These are phyloP conservation scores for Staphylotrichum tortipilum DNA, from an alignment of 495 filamentous ascomycete genomes.

Conservation along the genomic window DNA sequence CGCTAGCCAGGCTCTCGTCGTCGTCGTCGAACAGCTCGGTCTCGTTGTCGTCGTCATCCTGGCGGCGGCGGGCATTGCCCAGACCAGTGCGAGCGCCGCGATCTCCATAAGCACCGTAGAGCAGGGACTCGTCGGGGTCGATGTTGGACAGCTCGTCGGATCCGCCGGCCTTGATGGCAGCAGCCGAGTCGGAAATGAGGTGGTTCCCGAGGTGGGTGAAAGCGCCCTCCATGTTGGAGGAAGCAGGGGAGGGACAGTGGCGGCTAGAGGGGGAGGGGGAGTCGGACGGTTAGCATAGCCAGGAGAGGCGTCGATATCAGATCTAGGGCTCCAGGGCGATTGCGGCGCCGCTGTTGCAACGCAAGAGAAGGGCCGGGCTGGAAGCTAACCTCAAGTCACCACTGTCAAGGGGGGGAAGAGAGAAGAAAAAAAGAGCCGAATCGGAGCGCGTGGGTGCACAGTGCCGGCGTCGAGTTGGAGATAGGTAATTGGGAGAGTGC, in stretches of 20 bases:
- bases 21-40: constrained; percentile 82
- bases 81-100: constrained; percentile 46
- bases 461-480: constrained; percentile 3
- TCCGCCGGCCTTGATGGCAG: constrained; percentile 61
- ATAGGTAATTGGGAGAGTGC: constrained; percentile 9
- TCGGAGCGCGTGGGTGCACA: not conserved
- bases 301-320: too few species aligned
- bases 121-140: constrained; percentile 69
- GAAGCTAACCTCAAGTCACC: constrained; percentile 13
- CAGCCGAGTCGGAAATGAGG: constrained; percentile 62
- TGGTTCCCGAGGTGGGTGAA: constrained; percentile 82
- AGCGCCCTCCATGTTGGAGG: constrained; percentile 62
- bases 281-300: not conserved
- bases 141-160: constrained; percentile 54
- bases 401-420: constrained; percentile 1
- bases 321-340: too few species aligned
- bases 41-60: constrained; percentile 81
- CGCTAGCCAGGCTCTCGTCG: constrained; percentile 83
- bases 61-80: constrained; percentile 46
- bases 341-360: not conserved
- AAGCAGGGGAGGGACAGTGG: constrained; percentile 8
- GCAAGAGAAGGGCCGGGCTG: not conserved
- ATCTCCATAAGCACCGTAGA: constrained; percentile 56
- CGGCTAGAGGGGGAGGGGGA: constrained; percentile 1
- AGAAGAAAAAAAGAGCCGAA: not conserved